Evolutionary conservation across 1,284 basidiomycete species (phyloP).

Genomic region (Calocybe gambosa): DNA sequence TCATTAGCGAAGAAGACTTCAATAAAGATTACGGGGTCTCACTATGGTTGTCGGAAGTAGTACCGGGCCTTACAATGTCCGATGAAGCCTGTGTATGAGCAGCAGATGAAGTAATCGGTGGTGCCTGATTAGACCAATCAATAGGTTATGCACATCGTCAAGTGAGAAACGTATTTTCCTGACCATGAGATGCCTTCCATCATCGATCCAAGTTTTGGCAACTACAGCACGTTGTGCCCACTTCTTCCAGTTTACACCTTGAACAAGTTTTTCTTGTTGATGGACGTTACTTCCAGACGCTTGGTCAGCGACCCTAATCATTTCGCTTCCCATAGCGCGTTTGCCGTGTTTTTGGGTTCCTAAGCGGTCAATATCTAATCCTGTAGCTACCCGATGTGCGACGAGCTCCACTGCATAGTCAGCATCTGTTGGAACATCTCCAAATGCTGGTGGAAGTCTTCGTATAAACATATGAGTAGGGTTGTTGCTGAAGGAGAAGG

Average conservation of each 20-base stretch:
- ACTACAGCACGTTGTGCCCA: conserved; percentile 42
- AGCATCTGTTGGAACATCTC: conserved; percentile 55
- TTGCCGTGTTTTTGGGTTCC: conserved; percentile 12
- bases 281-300: conserved; percentile 7
- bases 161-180: conserved; percentile 24
- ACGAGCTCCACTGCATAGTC: conserved; percentile 67
- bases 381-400: conserved; percentile 49
- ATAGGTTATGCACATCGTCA: too few species aligned
- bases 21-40: conserved; percentile 13
- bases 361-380: conserved; percentile 37
- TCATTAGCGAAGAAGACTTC: not conserved
- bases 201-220: conserved; percentile 38
- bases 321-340: not conserved
- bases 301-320: not conserved
- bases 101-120: conserved; percentile 7
- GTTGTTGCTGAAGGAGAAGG: not conserved
- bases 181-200: conserved; percentile 35
- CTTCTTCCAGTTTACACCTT: conserved; percentile 45
- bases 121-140: not conserved
- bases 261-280: conserved; percentile 6
- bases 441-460: conserved; percentile 43
- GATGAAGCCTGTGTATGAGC: not conserved
- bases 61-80: not conserved
- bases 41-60: conserved; percentile 27
- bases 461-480: not conserved